Base-by-base conservation (phyloP, 2,329 filamentous ascomycete species). In the Nigrograna mackinnonii region DNA sequence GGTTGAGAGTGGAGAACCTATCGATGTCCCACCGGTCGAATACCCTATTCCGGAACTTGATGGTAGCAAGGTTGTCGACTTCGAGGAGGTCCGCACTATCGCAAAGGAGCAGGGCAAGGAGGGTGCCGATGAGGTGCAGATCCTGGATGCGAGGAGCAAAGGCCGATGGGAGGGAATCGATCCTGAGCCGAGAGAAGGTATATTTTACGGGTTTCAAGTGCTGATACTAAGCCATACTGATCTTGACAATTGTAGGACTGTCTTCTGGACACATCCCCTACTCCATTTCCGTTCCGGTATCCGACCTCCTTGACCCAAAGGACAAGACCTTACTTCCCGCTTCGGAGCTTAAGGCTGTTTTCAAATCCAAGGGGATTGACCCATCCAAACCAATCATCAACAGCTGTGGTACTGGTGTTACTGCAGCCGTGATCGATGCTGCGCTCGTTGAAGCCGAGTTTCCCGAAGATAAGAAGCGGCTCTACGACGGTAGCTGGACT, bases 401-500 rank as follows among this genome's bases (percentile, higher is more conserved):
- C 37, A 92, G 82, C 58, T 99, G 94, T 59, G 94, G 94, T 11
- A 96, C 91, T 5, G 94, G 94, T 22, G 92, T 99, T 38, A 97
- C 91, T 9, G 94, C 94, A 6, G 89, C 89, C 14, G 82, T 96
- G 32, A 83, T 99, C 31, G 94, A 99, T 64, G 86, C 91, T 26
- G 94, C 91, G 2, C 72, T 99, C 40, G 83, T 82, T 21, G 84
- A 90, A 67, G 89, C 91, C 17, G 85, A 84, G 2, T 91, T 84
- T 62, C 88, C 87, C 2, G 75, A 81, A 4, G 79, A 84, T 47
- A 80, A 81, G 41, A 82, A 89, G 54, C 85, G 80, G 62, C 78
- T 99, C 17, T 99, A 99, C 61, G 94, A 99, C 67, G 94, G 94
- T 35, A 96, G 91, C 69, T 99, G 94, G 94, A 97, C 94, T 80